phyloP scores from a whole-genome alignment of 2,329 filamentous ascomycete species.

The Paecilomyces sp. region DNA sequence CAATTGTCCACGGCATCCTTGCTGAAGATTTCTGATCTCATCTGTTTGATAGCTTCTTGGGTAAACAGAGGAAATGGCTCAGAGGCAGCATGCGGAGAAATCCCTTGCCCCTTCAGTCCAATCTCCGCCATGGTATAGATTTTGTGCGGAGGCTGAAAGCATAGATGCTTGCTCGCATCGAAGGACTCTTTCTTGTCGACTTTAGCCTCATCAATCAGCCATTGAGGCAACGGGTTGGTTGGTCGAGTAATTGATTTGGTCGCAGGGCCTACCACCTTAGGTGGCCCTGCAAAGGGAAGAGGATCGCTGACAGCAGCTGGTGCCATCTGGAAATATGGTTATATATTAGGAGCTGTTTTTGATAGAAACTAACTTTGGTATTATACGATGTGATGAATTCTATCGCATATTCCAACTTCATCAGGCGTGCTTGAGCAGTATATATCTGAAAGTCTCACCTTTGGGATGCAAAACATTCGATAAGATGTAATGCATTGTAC shows the following conservation, averaged over 20 bases:
- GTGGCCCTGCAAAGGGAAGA: background rate
- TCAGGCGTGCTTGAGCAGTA: no score
- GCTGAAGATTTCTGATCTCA: conserved; percentile 53
- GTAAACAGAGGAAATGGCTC: conserved; percentile 58
- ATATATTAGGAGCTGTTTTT: no score
- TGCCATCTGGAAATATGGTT: no score
- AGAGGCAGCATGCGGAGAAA: conserved; percentile 42
- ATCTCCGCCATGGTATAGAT: background rate
- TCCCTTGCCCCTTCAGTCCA: background rate
- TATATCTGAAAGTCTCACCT: no score
- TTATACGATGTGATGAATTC: no score
- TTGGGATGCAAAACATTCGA: no score
- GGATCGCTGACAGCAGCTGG: no score
- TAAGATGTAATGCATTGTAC: no score
- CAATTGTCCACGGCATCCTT: conserved; percentile 49
- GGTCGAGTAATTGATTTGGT: background rate
- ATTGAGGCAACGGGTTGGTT: background rate
- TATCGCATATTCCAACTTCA: no score
- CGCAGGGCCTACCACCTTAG: background rate
- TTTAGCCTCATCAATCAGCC: background rate
- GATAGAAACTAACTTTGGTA: no score
- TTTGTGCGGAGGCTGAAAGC: background rate
- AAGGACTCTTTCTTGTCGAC: background rate
- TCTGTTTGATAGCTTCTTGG: conserved; percentile 51
- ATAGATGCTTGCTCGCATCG: background rate